Percentiles rank a stretch among this genome's conserved stretches.
Conservation (phyloP, 495 filamentous ascomycete species). For the Trichoderma virens region DNA sequence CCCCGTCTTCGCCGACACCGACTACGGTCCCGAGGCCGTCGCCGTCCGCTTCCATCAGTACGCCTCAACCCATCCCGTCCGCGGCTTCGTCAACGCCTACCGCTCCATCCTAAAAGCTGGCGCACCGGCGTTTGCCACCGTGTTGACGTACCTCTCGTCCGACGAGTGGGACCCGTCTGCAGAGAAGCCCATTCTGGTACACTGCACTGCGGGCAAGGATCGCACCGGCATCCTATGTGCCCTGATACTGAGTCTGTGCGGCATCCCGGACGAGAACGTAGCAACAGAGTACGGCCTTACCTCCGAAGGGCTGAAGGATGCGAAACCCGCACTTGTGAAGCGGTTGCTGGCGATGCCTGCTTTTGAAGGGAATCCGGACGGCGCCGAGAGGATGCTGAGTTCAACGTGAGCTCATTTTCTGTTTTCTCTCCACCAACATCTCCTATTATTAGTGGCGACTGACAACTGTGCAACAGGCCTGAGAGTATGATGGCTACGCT, state of each 20-base stretch:
- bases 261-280: conserved; percentile 47
- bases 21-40: conserved; percentile 46
- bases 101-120: conserved; percentile 36
- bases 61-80: conserved; percentile 14
- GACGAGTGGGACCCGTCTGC: conserved; percentile 17
- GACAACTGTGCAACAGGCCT: conserved; percentile 27
- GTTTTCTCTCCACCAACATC: not conserved
- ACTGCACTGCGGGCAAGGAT: conserved; percentile 33
- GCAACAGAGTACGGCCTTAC: conserved; percentile 57
- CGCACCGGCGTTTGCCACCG: conserved; percentile 31
- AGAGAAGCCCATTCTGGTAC: conserved; percentile 26
- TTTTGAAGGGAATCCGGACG: conserved; percentile 33
- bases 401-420: conserved; percentile 32
- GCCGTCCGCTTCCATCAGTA: conserved; percentile 43
- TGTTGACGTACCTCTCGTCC: conserved; percentile 33
- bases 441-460: not conserved
- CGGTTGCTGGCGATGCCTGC: conserved; percentile 34
- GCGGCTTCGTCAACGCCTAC: conserved; percentile 50
- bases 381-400: conserved; percentile 44
- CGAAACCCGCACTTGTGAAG: conserved; percentile 35
- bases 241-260: conserved; percentile 49
- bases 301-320: conserved; percentile 40
- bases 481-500: conserved; percentile 49
- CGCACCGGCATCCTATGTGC: conserved; percentile 57
- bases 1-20: conserved; percentile 51